Evolutionary conservation across 2,329 filamentous ascomycete species (phyloP).

Genomic region (Massarina eburnea): DNA sequence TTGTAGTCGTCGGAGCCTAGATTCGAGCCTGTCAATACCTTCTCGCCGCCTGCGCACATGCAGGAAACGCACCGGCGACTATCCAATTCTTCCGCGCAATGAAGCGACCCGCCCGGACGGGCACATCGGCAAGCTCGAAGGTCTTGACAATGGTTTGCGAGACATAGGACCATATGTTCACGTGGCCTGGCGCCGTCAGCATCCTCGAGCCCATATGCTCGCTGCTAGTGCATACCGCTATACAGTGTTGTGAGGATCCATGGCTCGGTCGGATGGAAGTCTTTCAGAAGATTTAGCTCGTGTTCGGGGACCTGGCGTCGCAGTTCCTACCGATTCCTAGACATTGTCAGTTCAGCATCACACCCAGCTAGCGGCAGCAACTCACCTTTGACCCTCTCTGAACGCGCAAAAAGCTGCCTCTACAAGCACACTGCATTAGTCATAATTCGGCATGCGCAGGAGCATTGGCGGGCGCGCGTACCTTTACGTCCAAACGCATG

Average conservation of each 20-base stretch:
- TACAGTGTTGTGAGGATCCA: constrained; percentile 94
- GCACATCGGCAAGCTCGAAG: constrained; percentile 97
- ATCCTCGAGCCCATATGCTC: constrained; percentile 2
- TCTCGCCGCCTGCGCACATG: not conserved
- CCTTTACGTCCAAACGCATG: constrained; percentile 53
- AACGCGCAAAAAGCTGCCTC: constrained; percentile 83
- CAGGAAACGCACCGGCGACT: constrained; percentile 66
- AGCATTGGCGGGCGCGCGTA: constrained; percentile 18
- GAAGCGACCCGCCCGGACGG: constrained; percentile 94
- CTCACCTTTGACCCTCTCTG: constrained; percentile 80
- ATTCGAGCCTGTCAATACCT: constrained; percentile 21
- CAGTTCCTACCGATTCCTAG: constrained; percentile 38
- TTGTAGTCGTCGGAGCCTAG: constrained; percentile 81
- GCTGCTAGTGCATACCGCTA: constrained; percentile 64
- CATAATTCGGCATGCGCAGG: not conserved
- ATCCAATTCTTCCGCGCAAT: constrained; percentile 99
- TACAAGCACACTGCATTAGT: constrained; percentile 52
- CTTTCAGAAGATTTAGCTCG: constrained; percentile 59
- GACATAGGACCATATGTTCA: constrained; percentile 97
- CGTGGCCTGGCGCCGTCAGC: constrained; percentile 69
- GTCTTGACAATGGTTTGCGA: constrained; percentile 86
- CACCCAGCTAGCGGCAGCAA: constrained; percentile 4
- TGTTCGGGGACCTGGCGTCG: constrained; percentile 3
- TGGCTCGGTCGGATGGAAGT: constrained; percentile 96
- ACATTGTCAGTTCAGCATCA: constrained; percentile 24